Base-by-base conservation (phyloP, 2,329 filamentous ascomycete species). In the Pochonia chlamydosporia region DNA sequence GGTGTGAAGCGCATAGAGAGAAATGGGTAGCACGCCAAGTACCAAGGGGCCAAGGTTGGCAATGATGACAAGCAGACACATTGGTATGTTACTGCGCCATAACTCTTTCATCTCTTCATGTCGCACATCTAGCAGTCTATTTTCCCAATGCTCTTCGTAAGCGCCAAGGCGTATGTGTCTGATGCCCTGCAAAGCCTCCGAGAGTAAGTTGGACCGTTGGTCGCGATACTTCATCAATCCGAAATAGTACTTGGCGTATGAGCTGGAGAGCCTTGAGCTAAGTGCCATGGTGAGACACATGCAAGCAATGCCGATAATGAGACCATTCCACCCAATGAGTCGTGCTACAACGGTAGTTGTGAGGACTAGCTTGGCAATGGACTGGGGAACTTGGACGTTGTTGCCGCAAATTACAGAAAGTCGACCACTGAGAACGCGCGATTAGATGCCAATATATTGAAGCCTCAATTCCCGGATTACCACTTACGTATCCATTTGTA, bases 51-150 rank as follows among this genome's bases (percentile, higher is more conserved):
- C 30, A 20, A 44, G 23, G 14, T 44, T 36, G 26, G 33, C 42
- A 16, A 44, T 7, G 14, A 44, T 35, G 33, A 44, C 42, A 9
- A 44, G 26, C 13, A 44, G 13, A 44, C 42, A 36, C 42, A 44
- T 44, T 18, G 43, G 21, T 4, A 36, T 28, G 16, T 30, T 16
- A 23, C 43, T 37, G n/a, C 28, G 31, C 43, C 43, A 39, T 14
- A 37, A 24, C 20, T 28, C 8, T 23, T 18, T 26, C 21, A 39
- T 14, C n/a, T 45, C 43, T 18, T 26, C 36, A 25, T 18, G 31
- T 24, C 43, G 30, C 23, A 39, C 33, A 24, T 45, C 33, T 24
- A 45, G 23, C 9, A 45, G 18, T 24, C 20, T 39, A 21, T 39
- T 45, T 33, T 45, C 20, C 43, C 33, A 44, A 6, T 20, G 36